Evolutionary conservation across 768 basidiomycete genomes (phyloP), one percentile per base, ranked within the genome.

Genomic region (Kwoniella sp.): DNA sequence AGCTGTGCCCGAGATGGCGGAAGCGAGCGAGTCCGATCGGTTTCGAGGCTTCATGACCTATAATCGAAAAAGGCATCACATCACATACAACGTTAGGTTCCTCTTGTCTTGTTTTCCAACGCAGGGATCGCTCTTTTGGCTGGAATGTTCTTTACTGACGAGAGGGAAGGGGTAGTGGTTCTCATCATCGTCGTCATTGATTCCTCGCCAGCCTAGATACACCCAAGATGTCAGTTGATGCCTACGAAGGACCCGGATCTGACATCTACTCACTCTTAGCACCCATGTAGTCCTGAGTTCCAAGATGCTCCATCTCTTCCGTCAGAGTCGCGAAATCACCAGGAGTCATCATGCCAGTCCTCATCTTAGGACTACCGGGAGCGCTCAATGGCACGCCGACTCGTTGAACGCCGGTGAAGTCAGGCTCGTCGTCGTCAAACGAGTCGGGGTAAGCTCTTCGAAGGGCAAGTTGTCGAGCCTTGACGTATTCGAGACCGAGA

Each of bases 391-490:
- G 86, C 54, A 83, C 82, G 17, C 82, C 80, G 58, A 83, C 72
- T 68, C 87, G 85, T 76, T 89, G 87, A 52, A 89, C 85, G 13
- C 89, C 88, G 21, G 82, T 84, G 70, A 85, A 84, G 61, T 82
- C 80, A 57, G 80, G 79, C 54, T 80, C 80, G 46, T 86, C 87
- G 67, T 82, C 82, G 70, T 88, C 85, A 83, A 96, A 97, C 58
- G 90, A 88, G 69, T 97, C 93, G 1, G 96, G 96, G 78, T 99
- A 98, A 17, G 95, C 96, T 33, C 95, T 84, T 69, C 95, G 83
- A 63, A 99, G 83, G 19, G 92, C 91, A 55, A 97, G 83, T 81
- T 95, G 93, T 46, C 96, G 83, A 25, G 92, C 90, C 83, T 97
- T 99, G 79, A 89, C 88, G 80, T 99, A 99, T 80, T 99, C 96